phyloP scores from a whole-genome alignment of 352 stramenopile species.

The Pythium vanterpoolii region DNA sequence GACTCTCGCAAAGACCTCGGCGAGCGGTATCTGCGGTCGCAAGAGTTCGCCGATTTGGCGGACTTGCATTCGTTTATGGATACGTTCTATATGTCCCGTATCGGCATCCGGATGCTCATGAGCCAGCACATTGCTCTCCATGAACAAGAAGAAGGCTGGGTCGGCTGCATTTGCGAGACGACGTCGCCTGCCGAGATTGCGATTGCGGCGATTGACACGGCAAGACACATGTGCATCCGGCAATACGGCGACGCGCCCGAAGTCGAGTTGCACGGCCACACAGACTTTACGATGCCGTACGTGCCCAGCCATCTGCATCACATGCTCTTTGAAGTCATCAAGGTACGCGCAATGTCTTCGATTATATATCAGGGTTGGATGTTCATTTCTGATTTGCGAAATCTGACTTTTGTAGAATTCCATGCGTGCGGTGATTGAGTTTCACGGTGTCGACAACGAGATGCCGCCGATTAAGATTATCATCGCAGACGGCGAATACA shows the following conservation, averaged over 20 bases:
- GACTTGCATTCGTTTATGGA: conserved; percentile 98
- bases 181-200: conserved; percentile 97
- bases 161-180: conserved; percentile 94
- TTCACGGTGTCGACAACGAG: conserved; percentile 96
- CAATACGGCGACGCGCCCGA: conserved; percentile 99
- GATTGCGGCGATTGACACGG: conserved; percentile 96
- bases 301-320: conserved; percentile 95
- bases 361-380: background rate
- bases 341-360: conserved; percentile 40
- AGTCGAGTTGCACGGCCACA: conserved; percentile 96
- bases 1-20: conserved; percentile 51
- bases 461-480: conserved; percentile 99
- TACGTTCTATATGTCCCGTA: conserved; percentile 99
- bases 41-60: conserved; percentile 88
- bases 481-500: conserved; percentile 98
- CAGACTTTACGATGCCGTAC: conserved; percentile 99
- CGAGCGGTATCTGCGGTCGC: conserved; percentile 65
- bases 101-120: conserved; percentile 99
- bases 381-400: background rate
- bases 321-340: conserved; percentile 99
- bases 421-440: conserved; percentile 98
- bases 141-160: conserved; percentile 84
- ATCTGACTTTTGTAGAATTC: conserved; percentile 74
- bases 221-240: conserved; percentile 97
- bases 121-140: conserved; percentile 98